Base-by-base conservation (phyloP, 129 eudicot species). In the Arctium lappa region DNA sequence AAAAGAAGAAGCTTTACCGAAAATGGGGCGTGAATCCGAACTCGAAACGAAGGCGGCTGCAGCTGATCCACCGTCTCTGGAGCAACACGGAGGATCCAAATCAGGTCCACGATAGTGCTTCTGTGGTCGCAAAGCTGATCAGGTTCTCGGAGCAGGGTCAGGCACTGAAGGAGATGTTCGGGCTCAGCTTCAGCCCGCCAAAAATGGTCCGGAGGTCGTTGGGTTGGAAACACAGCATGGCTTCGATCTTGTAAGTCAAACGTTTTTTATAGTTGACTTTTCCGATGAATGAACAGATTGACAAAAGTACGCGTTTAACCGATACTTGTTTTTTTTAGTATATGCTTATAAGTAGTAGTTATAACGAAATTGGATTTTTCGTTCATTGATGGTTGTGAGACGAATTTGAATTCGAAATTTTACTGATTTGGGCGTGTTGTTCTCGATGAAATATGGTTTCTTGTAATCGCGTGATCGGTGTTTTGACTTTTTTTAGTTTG, bases 151-250 rank as follows among this genome's bases (percentile, higher is more conserved):
- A 90, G 76, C 90, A 93, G 53, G 99, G 97, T 33, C 87, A 84
- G 65, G 95, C 97, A 13, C 82, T 85, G 0, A 93, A 91, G 85
- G 98, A 92, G 88, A 95, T 93, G 95, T 90, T 93, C 82, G 99
- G 99, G 74, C 98, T 96, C 12, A 93, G 97, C 87, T 93, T 96
- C 84, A 81, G 95, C 60, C 97, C 95, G 46, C 95, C 95, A 4
- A 91, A 91, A 78, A 39, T 76, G 86, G 88, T 84, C 73, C 85
- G 97, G 72, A 93, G 92, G 84, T 91, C 99, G 7, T 90, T 87
- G 84, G 90, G 95, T 84, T 93, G 99, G 99, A 90, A 84, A 79
- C 89, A 82, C 29, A 89, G 91, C 87, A 86, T 82, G 90, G 40
- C 93, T 1, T 88, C 92, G 12, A 88, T 92, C 50, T 76, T 86